These are phyloP conservation scores for Globisporangium iwayamae DNA, from an alignment of 352 stramenopile genomes.

Conservation along the genomic window DNA sequence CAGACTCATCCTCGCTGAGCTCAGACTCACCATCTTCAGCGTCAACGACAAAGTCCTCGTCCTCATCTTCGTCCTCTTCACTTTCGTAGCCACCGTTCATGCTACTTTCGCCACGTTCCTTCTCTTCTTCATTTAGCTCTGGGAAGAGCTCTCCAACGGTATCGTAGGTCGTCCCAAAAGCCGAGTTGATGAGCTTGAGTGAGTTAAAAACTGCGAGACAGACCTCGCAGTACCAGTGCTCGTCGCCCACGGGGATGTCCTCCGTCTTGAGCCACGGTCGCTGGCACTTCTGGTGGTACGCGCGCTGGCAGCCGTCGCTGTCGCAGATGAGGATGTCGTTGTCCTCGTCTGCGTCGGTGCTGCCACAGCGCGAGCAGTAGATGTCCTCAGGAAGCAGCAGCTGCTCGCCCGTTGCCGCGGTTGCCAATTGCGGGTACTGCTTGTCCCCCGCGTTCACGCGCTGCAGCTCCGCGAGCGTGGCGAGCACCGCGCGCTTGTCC, in stretches of 20 bases:
- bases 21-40: conserved; percentile 23
- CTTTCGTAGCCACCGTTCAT: neutral
- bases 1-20: conserved; percentile 16
- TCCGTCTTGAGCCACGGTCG: conserved; percentile 48
- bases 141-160: conserved; percentile 40
- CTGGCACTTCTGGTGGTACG: conserved; percentile 82
- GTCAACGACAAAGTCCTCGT: conserved; percentile 50
- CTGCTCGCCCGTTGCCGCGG: conserved; percentile 23
- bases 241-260: conserved; percentile 58
- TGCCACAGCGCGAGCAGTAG: conserved; percentile 70
- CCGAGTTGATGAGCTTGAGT: conserved; percentile 76
- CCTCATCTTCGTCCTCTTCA: conserved; percentile 33
- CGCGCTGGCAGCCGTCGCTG: conserved; percentile 62
- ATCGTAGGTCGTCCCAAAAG: conserved; percentile 71
- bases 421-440: conserved; percentile 40
- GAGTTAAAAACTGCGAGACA: conserved; percentile 77
- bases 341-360: conserved; percentile 54
- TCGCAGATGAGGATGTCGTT: conserved; percentile 88
- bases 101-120: conserved; percentile 17
- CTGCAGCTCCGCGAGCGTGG: conserved; percentile 43
- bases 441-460: conserved; percentile 37
- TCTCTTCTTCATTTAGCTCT: conserved; percentile 33
- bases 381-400: conserved; percentile 41
- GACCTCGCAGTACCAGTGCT: conserved; percentile 80
- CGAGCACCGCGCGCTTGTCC: conserved; percentile 49